Evolutionary conservation across 177 flowering plant genomes (phyloP), one percentile per base, ranked within the genome.

Genomic region (Telopea speciosissima): DNA sequence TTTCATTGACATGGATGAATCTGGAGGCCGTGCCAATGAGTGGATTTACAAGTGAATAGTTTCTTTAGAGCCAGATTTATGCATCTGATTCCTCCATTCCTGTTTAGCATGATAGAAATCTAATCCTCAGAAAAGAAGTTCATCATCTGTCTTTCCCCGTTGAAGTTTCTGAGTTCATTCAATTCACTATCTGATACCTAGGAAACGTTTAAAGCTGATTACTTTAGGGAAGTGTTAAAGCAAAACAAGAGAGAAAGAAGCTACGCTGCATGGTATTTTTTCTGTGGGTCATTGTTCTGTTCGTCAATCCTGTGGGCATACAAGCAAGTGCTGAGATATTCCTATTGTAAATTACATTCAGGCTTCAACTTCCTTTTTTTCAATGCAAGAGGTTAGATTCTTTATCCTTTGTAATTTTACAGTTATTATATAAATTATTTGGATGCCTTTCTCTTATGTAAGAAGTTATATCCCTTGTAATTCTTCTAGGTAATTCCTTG

Each of bases 1-100:
- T 69, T 95, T 92, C 74, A 95, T 95, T 36, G 97, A 95, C 79
- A 91, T 92, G 97, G 99, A 95, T 73, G 94, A 90, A 62, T 79
- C 91, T 45, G 97, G 99, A 61, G 99, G 94, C 23, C 96, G 97
- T 42, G 83, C 97, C 28, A 85, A 86, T 31, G 97, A 92, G 79
- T 92, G 97, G 99, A 95, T 95, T 69, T 95, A 95, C 88, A 95
- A 95, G 84, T 95, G 23, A 58, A 58, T 58, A 58, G 23, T 16
- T 16, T 58, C 23, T 58, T 1, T 21, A 19, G 61, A 58, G 61
- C 24, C 4, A 58, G 61, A 58, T 58, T 58, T 58, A 7, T 58
- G 61, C 23, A 58, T 16, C n/a, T 9, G 2, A 3, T 58, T 19
- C 22, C 61, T 58, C 61, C n/a, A n/a, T 58, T n/a, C 61, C 61